Base-by-base conservation (phyloP, 306 rosid genomes). In the Lagenaria siceraria region DNA sequence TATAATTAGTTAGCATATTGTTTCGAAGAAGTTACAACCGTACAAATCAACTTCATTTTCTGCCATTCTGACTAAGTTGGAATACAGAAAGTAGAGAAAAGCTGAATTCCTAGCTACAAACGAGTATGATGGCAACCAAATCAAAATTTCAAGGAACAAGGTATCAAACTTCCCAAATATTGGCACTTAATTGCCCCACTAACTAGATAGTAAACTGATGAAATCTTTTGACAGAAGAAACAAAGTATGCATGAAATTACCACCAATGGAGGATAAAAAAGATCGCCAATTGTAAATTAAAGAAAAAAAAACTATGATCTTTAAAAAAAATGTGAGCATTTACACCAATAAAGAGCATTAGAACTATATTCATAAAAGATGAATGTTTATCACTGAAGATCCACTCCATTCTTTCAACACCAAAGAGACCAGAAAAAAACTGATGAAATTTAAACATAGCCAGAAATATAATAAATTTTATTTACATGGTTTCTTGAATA, bases 1-100 rank as follows among this genome's bases (percentile, higher is more conserved):
- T 78, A 84, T 31, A 75, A 76, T 43, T 29, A 33, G 80, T 81
- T 31, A 75, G 46, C 33, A 52, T 63, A 11, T 27, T 38, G 48
- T 38, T 36, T 29, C 2, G 6, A 21, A 10, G 42, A 18, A 55
- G 69, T 72, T 19, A 54, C 14, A 48, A 60, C 24, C 27, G 58
- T 29, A 18, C 54, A 68, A 42, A 75, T 70, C 58, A 70, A 22
- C 42, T 40, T 63, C 70, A 31, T 31, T 63, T 31, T 63, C 42
- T 42, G 35, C 74, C 54, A 48, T 15, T 46, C 36, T 9, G 27
- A 49, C 25, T 0, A 25, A 25, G 17, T 70, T 13, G 14, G 6
- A 70, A 43, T 2, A 72, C 77, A 71, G 1, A 17, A 48, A 15
- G 22, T 71, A 46, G 21, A 46, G 38, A 43, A 46, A 70, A 25